Evolutionary conservation across 495 filamentous ascomycete genomes (phyloP).

Genomic region (Bathelium albidoporum): DNA sequence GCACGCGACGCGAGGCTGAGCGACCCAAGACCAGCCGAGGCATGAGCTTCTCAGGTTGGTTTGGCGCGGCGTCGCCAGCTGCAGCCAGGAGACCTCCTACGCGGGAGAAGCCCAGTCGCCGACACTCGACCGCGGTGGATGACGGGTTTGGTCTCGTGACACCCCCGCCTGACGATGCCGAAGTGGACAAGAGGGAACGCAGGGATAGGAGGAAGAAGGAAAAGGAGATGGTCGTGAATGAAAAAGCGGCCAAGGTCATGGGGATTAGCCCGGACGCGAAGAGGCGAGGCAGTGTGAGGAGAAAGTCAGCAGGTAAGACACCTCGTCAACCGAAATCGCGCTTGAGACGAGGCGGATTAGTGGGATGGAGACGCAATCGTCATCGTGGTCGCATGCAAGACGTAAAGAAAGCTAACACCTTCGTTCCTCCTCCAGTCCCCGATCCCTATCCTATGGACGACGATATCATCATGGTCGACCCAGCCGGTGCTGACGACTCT

Average conservation of each 20-base stretch:
- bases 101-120: slow-evolving; percentile 36
- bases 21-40: slow-evolving; percentile 35
- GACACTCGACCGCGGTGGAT: slow-evolving; percentile 39
- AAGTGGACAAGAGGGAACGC: background rate
- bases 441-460: slow-evolving; percentile 53
- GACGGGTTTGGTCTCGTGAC: slow-evolving; percentile 42
- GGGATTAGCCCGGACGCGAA: slow-evolving; percentile 32
- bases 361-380: background rate
- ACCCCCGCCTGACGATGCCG: slow-evolving; percentile 40
- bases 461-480: slow-evolving; percentile 48
- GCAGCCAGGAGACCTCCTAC: slow-evolving; percentile 39
- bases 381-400: background rate
- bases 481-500: slow-evolving; percentile 28
- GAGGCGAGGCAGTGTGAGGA: background rate
- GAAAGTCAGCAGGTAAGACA: slow-evolving; percentile 28
- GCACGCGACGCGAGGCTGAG: slow-evolving; percentile 25
- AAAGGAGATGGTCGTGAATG: slow-evolving; percentile 33
- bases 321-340: slow-evolving; percentile 21
- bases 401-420: slow-evolving; percentile 15
- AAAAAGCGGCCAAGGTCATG: slow-evolving; percentile 54
- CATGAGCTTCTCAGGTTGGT: slow-evolving; percentile 42
- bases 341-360: background rate
- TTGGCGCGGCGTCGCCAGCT: slow-evolving; percentile 38
- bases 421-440: slow-evolving; percentile 31
- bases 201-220: slow-evolving; percentile 1